Evolutionary conservation across 176 grass and related monocot species (phyloP).

Genomic region (Bromus sterilis): DNA sequence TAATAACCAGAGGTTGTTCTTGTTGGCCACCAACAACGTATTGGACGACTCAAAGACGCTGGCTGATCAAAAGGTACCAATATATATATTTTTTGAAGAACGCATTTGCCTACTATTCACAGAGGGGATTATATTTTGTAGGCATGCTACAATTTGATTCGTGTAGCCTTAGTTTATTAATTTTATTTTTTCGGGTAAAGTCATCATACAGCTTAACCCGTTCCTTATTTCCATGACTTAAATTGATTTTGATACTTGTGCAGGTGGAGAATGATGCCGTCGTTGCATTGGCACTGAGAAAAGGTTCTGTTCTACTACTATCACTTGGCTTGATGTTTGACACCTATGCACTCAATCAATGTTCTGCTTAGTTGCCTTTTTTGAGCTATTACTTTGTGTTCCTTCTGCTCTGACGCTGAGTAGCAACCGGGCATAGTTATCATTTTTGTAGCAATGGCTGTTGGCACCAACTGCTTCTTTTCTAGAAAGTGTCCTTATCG

Average conservation of each 20-base stretch:
- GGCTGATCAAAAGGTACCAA: not conserved
- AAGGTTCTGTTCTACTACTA: conserved; percentile 37
- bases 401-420: not conserved
- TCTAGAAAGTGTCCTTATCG: not conserved
- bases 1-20: conserved; percentile 39
- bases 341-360: not conserved
- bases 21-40: conserved; percentile 29
- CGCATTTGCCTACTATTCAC: not conserved
- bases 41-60: not conserved
- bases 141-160: not conserved
- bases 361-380: not conserved
- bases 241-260: not conserved
- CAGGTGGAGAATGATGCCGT: conserved; percentile 81
- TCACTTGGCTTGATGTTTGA: not conserved
- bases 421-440: not conserved
- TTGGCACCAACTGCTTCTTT: conserved; percentile 1
- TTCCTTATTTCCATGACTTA: not conserved
- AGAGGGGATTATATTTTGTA: not conserved
- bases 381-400: not conserved
- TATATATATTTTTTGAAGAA: not conserved
- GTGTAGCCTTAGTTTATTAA: not conserved
- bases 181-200: not conserved
- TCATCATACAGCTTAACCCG: not conserved
- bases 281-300: conserved; percentile 58
- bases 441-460: not conserved